Conservation (phyloP, 2,329 filamentous ascomycete genomes). For the Drechslerella dactyloides region DNA sequence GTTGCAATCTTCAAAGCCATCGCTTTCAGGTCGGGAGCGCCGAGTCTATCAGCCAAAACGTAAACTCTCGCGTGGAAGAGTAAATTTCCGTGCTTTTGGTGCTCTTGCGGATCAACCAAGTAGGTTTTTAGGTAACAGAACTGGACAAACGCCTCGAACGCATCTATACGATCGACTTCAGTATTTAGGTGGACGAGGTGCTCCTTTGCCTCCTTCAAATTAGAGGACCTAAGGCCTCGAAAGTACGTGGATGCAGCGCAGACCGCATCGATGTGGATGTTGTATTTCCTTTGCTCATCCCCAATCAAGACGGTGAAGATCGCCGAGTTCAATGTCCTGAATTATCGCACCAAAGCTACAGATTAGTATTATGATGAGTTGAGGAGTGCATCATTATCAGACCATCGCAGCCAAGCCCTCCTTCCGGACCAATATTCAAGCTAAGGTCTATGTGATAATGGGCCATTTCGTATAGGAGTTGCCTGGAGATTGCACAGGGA, state of each 20-base stretch:
- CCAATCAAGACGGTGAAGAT: too few relatives aligned
- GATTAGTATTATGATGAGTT: too few relatives aligned
- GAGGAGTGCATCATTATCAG: too few relatives aligned
- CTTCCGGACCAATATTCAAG: too few relatives aligned
- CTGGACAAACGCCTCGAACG: slow-evolving; percentile 13
- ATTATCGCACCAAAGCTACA: too few relatives aligned
- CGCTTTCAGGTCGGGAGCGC: slow-evolving; percentile 4
- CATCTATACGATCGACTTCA: slow-evolving; percentile 6
- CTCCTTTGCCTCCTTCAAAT: slow-evolving; percentile 1
- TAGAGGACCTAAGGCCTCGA: not conserved
- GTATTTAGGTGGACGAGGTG: slow-evolving; percentile 5
- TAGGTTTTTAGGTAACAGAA: slow-evolving; percentile 18
- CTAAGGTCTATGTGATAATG: too few relatives aligned
- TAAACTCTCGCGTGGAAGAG: slow-evolving; percentile 20
- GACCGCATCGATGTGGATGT: slow-evolving; percentile 13
- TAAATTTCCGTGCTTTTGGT: slow-evolving; percentile 3
- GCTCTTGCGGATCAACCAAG: not conserved
- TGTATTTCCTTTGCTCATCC: not conserved
- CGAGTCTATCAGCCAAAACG: slow-evolving; percentile 17
- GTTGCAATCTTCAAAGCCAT: slow-evolving; percentile 16
- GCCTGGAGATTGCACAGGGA: too few relatives aligned
- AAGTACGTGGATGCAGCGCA: slow-evolving; percentile 18
- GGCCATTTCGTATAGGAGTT: too few relatives aligned
- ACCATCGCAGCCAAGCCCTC: too few relatives aligned
- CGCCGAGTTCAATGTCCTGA: slow-evolving; percentile 9